Conservation (phyloP, 2,329 filamentous ascomycete genomes). For the Cladosporium velox region DNA sequence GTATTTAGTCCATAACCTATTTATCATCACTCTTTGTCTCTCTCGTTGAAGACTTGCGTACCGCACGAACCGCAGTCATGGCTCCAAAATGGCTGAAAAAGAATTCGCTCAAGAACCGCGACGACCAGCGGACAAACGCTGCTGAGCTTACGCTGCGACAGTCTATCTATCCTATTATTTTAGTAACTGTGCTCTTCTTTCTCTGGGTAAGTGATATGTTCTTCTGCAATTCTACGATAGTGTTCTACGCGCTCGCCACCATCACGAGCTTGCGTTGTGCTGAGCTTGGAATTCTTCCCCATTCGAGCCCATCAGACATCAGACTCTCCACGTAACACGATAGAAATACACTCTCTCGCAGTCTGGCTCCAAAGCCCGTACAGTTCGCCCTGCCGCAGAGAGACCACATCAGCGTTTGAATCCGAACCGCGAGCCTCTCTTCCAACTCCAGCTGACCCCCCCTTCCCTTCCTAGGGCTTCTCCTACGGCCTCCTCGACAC, state of each 20-base stretch:
- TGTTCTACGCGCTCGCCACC: neutral
- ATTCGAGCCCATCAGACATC: neutral
- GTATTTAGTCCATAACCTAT: neutral
- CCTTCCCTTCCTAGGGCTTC: constrained; percentile 46
- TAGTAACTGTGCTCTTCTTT: constrained; percentile 68
- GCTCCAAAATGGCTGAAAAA: constrained; percentile 23
- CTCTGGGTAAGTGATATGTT: constrained; percentile 52
- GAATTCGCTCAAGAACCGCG: constrained; percentile 32
- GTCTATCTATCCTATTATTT: constrained; percentile 65
- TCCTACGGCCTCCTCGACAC: constrained; percentile 60
- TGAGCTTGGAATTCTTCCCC: neutral
- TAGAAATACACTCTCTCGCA: neutral
- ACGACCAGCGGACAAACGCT: constrained; percentile 53
- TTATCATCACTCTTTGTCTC: neutral
- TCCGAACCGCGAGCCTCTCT: neutral
- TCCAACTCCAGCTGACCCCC: neutral
- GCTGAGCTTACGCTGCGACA: constrained; percentile 66
- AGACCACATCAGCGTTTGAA: too few relatives aligned
- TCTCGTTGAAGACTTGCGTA: neutral
- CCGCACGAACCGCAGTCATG: neutral
- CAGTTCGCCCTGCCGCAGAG: too few relatives aligned
- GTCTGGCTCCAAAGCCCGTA: too few relatives aligned
- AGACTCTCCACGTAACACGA: neutral
- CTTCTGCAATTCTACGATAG: neutral
- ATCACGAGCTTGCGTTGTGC: neutral